Percentiles rank a stretch among this genome's conserved stretches.
These are phyloP conservation scores for Ganoderma lucidum DNA, from an alignment of 1,284 basidiomycete species.

Conservation along the genomic window DNA sequence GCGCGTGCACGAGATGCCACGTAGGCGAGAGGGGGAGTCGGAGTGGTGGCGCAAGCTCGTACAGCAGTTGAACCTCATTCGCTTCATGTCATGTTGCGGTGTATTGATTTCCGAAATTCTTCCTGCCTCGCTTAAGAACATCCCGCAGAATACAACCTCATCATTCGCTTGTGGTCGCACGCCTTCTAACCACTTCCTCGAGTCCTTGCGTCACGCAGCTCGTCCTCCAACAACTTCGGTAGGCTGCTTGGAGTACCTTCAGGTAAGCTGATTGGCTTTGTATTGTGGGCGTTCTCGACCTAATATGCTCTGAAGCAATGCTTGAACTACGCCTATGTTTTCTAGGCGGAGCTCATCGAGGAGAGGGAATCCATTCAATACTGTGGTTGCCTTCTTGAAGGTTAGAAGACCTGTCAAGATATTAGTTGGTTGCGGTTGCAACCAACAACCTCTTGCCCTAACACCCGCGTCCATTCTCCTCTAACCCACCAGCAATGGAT, in stretches of 20 bases:
- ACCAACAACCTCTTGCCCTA: constrained; percentile 36
- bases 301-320: constrained; percentile 60
- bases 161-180: constrained; percentile 91
- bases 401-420: constrained; percentile 95
- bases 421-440: constrained; percentile 75
- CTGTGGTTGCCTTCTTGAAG: constrained; percentile 91
- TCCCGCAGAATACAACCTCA: constrained; percentile 94
- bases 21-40: constrained; percentile 65
- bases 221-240: constrained; percentile 83
- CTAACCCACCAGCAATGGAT: constrained; percentile 43
- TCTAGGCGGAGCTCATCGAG: constrained; percentile 92
- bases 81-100: not conserved
- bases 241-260: constrained; percentile 50
- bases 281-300: not conserved
- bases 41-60: constrained; percentile 71
- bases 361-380: constrained; percentile 74
- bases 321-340: constrained; percentile 94
- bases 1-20: constrained; percentile 49
- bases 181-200: constrained; percentile 91
- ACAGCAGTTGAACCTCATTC: constrained; percentile 61
- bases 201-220: constrained; percentile 87
- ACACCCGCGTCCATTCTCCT: constrained; percentile 32
- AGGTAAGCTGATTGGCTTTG: constrained; percentile 32
- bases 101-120: constrained; percentile 6
- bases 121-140: no score